Base-by-base conservation (phyloP, 306 rosid species). In the Gleditsia sinensis region DNA sequence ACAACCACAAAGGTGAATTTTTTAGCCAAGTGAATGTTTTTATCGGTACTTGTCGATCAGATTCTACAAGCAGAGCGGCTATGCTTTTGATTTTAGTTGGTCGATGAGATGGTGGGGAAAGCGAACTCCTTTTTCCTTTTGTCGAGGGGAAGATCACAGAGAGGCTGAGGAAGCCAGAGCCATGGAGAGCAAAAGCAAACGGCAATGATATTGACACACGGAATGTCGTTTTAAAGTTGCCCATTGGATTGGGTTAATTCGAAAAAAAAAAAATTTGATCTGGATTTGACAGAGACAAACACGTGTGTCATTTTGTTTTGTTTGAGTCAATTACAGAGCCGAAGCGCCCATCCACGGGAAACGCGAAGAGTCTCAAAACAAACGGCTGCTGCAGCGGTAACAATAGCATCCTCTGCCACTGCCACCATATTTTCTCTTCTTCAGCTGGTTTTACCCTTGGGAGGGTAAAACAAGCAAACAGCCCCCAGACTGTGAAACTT, bases 401-500 rank as follows among this genome's bases (percentile, higher is more conserved):
- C 74, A 53, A 3, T 19, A 58, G 1, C 32, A 39, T 8, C n/a
- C 8, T 14, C 32, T 45, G 0, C 24, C 67, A 25, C 32, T 11
- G 42, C 13, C 20, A 33, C 25, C 68, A 23, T 34, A 20, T 45
- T 25, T 48, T 2, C 27, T 66, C 27, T 49, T 9, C 42, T 25
- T 34, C 83, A 23, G 30, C 67, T 59, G 64, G 24, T 27, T 43
- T 73, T 32, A 7, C 19, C 5, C 3, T 54, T 53, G 13, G 59
- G 25, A 1, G 37, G 9, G 14, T 51, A 64, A 65, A 74, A 33
- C 82, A 45, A 50, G 54, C 78, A 1, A 27, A 43, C 40, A 45
- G 71, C 65, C 50, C 37, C 59, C 66, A 27, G 78, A 36, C 75
- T 39, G 12, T 19, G 36, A 54, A 30, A 25, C 42, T 34, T 9